Conservation (phyloP, 192 early-diverging fungal species). For the Pilobolus umbonatus region DNA sequence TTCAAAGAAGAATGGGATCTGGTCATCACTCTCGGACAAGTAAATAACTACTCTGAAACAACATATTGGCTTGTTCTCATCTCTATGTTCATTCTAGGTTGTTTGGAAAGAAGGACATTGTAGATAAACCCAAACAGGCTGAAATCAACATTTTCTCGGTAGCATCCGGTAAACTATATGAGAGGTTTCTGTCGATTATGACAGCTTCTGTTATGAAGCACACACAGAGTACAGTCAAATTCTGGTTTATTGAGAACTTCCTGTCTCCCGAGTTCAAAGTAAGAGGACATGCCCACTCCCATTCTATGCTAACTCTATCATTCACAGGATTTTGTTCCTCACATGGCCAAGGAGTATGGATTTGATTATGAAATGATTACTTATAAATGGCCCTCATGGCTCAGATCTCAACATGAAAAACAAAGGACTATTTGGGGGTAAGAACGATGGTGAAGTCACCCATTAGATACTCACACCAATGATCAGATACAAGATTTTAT, state of each 20-base stretch:
- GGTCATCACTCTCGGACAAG: slow-evolving; percentile 56
- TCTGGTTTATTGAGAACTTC: slow-evolving; percentile 99
- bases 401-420: slow-evolving; percentile 87
- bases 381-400: slow-evolving; percentile 98
- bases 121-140: slow-evolving; percentile 36
- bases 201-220: slow-evolving; percentile 86
- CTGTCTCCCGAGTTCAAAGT: slow-evolving; percentile 94
- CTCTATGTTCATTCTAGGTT: slow-evolving; percentile 7
- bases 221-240: slow-evolving; percentile 89
- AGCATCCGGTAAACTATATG: slow-evolving; percentile 96
- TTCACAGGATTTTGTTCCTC: slow-evolving; percentile 77
- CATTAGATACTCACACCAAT: no score
- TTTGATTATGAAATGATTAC: slow-evolving; percentile 97
- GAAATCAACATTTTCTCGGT: slow-evolving; percentile 96
- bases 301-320: background rate
- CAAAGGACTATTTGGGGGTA: slow-evolving; percentile 96
- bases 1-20: slow-evolving; percentile 40
- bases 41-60: slow-evolving; percentile 37
- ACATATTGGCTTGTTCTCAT: slow-evolving; percentile 12
- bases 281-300: background rate
- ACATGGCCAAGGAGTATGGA: slow-evolving; percentile 77
- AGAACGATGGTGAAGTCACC: no score
- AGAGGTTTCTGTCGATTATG: slow-evolving; percentile 97
- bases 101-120: slow-evolving; percentile 11
- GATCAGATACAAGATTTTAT: slow-evolving; percentile 93